A percentile compares a stretch with the other conserved stretches of the same genome.
Evolutionary conservation across 805 yeast genomes (phyloP).

Genomic region (Lipomyces anomalus): DNA sequence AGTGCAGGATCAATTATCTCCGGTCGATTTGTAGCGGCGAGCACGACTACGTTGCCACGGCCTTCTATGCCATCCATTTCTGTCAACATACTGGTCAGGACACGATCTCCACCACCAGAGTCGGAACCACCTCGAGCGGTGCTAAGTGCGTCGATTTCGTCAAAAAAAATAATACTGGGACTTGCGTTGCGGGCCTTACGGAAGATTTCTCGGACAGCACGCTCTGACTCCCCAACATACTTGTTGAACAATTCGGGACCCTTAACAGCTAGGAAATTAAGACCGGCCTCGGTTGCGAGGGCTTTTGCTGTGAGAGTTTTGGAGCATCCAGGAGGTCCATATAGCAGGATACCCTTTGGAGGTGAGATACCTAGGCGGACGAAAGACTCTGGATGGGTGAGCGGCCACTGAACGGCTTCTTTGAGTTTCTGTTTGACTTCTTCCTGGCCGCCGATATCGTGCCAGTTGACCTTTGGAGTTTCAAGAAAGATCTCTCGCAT

Average conservation of each 20-base stretch:
- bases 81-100: conserved; percentile 80
- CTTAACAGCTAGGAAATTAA: conserved; percentile 88
- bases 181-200: conserved; percentile 91
- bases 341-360: conserved; percentile 86
- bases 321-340: conserved; percentile 99
- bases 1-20: conserved; percentile 89
- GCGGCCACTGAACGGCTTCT: conserved; percentile 89
- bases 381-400: conserved; percentile 75
- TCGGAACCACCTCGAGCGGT: conserved; percentile 59
- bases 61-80: conserved; percentile 98
- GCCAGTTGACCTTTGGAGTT: conserved; percentile 90
- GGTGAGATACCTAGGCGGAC: conserved; percentile 72
- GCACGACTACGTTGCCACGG: conserved; percentile 82
- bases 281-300: conserved; percentile 88
- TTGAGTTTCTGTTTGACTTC: conserved; percentile 70
- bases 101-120: conserved; percentile 69
- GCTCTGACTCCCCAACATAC: conserved; percentile 92
- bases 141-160: conserved; percentile 92
- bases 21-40: conserved; percentile 96
- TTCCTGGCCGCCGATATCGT: conserved; percentile 93
- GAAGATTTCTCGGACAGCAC: conserved; percentile 88
- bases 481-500: conserved; percentile 91
- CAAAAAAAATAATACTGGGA: conserved; percentile 91
- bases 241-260: conserved; percentile 96
- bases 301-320: conserved; percentile 94